Base-by-base conservation (phyloP, 768 basidiomycete genomes). In the Kwoniella dejecticola region DNA sequence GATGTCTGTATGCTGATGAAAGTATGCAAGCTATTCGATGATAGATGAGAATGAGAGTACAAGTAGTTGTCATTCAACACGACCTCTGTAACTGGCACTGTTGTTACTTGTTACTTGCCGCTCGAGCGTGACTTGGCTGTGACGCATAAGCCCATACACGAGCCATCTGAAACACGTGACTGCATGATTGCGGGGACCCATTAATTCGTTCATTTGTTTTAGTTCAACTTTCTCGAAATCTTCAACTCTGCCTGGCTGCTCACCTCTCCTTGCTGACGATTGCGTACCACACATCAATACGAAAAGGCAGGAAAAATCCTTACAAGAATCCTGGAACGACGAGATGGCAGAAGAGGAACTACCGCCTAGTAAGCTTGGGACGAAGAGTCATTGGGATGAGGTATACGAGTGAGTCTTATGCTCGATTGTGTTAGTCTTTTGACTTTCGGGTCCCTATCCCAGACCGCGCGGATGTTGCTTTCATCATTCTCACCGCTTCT, bases 351-450 rank as follows among this genome's bases (percentile, higher is more conserved):
- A 70, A 1, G 77, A 79, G 31, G 77, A 79, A 60, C 69, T 73
- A 30, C 77, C 79, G 12, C 74, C 77, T 0, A 75, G 72, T 27
- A 74, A 73, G 48, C 64, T 81, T 8, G 80, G 80, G 0, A 80
- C 80, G 4, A 78, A 79, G 53, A 66, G 70, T 2, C 78, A 81
- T 57, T 81, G 80, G 80, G 77, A 81, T 49, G 49, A 55, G 48
- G 75, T 76, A 42, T 79, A 79, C 33, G 68, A 76, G 72, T 73
- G 60, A 68, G 71, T 63, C 42, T 23, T 21, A 24, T 17, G 38
- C 21, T 23, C 33, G n/a, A 40, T 23, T 45, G 7, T 24, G 11
- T 15, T n/a, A n/a, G n/a, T n/a, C n/a, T n/a, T n/a, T n/a, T n/a
- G n/a, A n/a, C n/a, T n/a, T n/a, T n/a, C n/a, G n/a, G n/a, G n/a